Percentiles rank a stretch among this genome's conserved stretches.
phyloP scores from a whole-genome alignment of 192 early-diverging fungal species.

The Hyaloraphidium curvatum region DNA sequence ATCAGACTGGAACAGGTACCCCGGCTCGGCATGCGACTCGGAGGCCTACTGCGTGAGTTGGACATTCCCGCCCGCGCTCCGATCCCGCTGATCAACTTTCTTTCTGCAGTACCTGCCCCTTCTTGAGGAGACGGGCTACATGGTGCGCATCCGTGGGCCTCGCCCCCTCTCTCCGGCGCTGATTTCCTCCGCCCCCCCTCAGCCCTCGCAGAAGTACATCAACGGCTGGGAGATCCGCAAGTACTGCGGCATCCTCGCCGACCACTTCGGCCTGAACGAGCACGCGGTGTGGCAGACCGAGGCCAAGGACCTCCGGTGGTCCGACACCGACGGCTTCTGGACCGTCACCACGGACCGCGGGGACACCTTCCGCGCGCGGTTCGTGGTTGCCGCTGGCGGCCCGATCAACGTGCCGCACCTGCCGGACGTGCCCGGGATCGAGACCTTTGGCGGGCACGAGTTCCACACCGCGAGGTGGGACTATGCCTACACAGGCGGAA shows the following conservation, averaged over 20 bases:
- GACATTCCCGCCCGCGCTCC: no score
- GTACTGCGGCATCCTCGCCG: background rate
- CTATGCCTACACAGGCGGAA: background rate
- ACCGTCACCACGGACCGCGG: background rate
- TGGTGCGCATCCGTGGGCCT: no score
- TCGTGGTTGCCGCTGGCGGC: background rate
- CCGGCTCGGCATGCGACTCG: no score
- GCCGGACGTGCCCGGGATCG: background rate
- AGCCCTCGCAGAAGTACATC: no score
- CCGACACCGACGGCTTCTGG: background rate
- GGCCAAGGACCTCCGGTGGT: background rate
- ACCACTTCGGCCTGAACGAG: background rate
- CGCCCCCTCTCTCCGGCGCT: no score
- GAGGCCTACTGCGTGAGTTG: slow-evolving; percentile 1
- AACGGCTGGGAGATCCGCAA: background rate
- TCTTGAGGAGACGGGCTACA: background rate
- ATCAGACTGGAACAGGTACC: no score
- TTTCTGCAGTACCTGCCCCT: background rate
- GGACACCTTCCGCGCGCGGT: background rate
- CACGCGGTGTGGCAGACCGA: background rate
- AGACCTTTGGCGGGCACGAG: background rate
- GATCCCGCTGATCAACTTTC: no score
- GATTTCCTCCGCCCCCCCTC: no score
- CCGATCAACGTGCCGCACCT: background rate
- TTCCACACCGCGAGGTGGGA: slow-evolving; percentile 2